Evolutionary conservation across 768 basidiomycete genomes (phyloP).

Genomic region (Phallus indusiatus): DNA sequence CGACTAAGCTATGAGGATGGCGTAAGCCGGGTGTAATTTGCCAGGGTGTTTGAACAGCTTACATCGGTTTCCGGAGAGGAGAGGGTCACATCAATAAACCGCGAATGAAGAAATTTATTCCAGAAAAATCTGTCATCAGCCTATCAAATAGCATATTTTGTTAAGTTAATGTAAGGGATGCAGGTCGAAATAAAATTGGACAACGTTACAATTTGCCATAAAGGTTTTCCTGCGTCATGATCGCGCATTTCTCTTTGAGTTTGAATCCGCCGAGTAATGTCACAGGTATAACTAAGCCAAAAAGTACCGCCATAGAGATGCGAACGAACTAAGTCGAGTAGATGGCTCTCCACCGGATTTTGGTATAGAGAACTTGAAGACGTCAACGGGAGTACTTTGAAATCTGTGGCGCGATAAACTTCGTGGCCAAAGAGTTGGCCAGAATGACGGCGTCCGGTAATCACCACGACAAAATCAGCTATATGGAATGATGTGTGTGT

Average conservation of each 20-base stretch:
- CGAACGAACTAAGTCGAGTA: conserved; percentile 76
- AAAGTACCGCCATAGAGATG: conserved; percentile 77
- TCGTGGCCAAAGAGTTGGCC: conserved; percentile 78
- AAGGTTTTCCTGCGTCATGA: conserved; percentile 39
- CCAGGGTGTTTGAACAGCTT: conserved; percentile 9
- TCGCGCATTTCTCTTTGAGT: conserved; percentile 58
- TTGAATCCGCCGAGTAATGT: conserved; percentile 83
- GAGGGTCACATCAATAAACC: conserved; percentile 48
- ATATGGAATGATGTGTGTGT: neutral
- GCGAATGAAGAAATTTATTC: conserved; percentile 70
- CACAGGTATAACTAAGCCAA: conserved; percentile 85
- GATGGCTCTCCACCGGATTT: conserved; percentile 80
- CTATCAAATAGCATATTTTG: conserved; percentile 27
- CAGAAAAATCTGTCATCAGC: conserved; percentile 97
- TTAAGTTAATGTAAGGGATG: neutral
- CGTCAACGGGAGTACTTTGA: conserved; percentile 80
- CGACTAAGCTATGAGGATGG: conserved; percentile 53
- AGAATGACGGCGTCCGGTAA: conserved; percentile 73
- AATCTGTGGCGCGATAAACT: conserved; percentile 83
- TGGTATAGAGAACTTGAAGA: conserved; percentile 59
- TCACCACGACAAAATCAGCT: conserved; percentile 92
- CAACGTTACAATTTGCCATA: conserved; percentile 82
- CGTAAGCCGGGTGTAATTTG: neutral
- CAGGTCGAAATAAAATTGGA: neutral
- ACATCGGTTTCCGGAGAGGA: conserved; percentile 56